Base-by-base conservation (phyloP, 2,329 filamentous ascomycete species). In the Didymella lethalis region DNA sequence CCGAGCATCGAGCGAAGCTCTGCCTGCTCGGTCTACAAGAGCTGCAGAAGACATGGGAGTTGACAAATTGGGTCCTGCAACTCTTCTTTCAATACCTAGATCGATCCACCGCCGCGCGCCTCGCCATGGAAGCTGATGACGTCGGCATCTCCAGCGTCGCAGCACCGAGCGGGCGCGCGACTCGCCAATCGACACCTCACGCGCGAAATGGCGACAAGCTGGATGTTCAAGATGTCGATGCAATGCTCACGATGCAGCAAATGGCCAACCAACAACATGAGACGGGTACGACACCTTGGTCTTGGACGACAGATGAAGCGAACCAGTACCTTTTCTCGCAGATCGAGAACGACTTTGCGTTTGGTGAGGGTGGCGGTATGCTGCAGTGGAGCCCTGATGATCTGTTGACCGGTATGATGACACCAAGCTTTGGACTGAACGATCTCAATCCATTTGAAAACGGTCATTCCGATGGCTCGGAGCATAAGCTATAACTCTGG, bases 31-130 rank as follows among this genome's bases (percentile, higher is more conserved):
- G 81, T 0, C 63, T 83, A 0, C 77, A 81, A 48, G 82, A 84
- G 58, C 64, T 83, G 8, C 82, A 83, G 55, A 80, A 79, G 51
- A 80, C 79, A 0, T 84, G 81, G 82, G 80, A 82, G 48, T 67
- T 83, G 8, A 80, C 80, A 14, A 83, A 83, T 53, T 81, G 80
- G 78, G 78, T 83, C 0, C 64, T 83, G 2, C 75, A 83, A 59
- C 67, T 83, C 0, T 84, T 84, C 58, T 81, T 83, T 31, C 80
- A 81, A 6, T 82, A 80, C 44, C 64, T 82, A 2, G 82, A 83
- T 59, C 76, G 78, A 47, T 75, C 78, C 20, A 82, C 78, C 0
- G 80, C 80, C 2, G 74, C 73, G 10, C 73, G 76, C 16, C 67
- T 82, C 20, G 61, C 62, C 2, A 68, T 71, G 60, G 69, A 72